Evolutionary conservation across 106 monocot genomes (phyloP).

Genomic region (Platanthera guangdongensis): DNA sequence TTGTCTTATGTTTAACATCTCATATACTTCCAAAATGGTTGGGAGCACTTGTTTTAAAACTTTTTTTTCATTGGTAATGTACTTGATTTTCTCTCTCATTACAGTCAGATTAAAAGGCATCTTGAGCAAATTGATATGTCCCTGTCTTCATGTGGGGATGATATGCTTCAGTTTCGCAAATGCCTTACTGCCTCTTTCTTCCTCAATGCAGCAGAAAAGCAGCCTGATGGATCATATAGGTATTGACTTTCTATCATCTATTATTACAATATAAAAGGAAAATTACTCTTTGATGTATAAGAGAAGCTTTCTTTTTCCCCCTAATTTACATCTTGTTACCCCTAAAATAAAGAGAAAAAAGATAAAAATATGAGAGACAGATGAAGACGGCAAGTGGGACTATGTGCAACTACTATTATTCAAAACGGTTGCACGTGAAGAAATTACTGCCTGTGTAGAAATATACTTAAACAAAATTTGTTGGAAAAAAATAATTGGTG

Average conservation of each 20-base stretch:
- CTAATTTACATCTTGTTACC: no score
- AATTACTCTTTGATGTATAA: no score
- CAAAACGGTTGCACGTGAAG: neutral
- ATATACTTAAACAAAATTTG: neutral
- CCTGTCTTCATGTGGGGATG: conserved; percentile 69
- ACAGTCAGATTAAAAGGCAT: conserved; percentile 74
- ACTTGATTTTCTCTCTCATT: neutral
- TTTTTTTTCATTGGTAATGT: neutral
- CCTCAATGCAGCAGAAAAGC: conserved; percentile 78
- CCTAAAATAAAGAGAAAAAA: no score
- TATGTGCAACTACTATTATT: no score
- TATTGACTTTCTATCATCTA: conserved; percentile 7
- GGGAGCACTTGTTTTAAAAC: neutral
- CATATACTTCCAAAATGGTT: no score
- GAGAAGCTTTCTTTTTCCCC: no score
- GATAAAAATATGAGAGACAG: no score
- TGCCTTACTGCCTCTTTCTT: conserved; percentile 89
- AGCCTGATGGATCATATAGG: conserved; percentile 94
- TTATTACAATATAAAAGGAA: no score
- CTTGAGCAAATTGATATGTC: conserved; percentile 68
- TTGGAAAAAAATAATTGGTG: neutral
- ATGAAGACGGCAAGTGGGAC: no score
- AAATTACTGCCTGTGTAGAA: neutral
- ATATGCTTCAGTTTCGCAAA: conserved; percentile 76
- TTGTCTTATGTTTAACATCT: no score